Percentiles rank a stretch among this genome's conserved stretches.
Evolutionary conservation across 1,284 basidiomycete species (phyloP).

Genomic region (Leccinum pachyderme): DNA sequence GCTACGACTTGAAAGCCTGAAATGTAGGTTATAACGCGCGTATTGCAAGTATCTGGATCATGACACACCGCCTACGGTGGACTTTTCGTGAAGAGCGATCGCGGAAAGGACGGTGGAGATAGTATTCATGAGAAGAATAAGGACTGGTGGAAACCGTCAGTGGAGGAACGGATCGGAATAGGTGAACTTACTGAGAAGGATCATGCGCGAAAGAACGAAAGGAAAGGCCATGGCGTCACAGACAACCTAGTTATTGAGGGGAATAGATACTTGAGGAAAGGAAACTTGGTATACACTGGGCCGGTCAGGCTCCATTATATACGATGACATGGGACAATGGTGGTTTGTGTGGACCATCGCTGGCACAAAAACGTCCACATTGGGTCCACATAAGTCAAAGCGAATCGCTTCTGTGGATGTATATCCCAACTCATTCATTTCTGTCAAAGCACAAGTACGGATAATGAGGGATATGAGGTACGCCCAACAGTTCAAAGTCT

Average conservation of each 20-base stretch:
- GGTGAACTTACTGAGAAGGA: conserved; percentile 22
- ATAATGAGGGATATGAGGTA: conserved; percentile 12
- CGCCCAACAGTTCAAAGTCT: background rate
- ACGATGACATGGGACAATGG: conserved; percentile 10
- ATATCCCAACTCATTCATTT: background rate
- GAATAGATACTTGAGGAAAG: conserved; percentile 7
- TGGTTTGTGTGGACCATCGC: conserved; percentile 11
- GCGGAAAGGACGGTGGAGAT: conserved; percentile 15
- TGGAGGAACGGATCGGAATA: background rate
- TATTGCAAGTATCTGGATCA: background rate
- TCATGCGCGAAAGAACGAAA: conserved; percentile 18
- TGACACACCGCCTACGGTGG: conserved; percentile 23
- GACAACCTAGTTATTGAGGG: conserved; percentile 14
- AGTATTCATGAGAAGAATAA: conserved; percentile 17
- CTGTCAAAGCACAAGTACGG: background rate
- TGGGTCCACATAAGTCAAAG: background rate
- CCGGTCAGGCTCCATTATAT: conserved; percentile 17
- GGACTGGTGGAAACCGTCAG: conserved; percentile 14
- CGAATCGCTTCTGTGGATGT: background rate
- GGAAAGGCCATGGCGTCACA: conserved; percentile 31
- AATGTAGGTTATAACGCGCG: background rate
- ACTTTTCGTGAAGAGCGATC: conserved; percentile 15
- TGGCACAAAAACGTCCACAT: background rate
- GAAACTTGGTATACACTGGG: background rate
- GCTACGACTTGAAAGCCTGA: conserved; percentile 27